Evolutionary conservation across 2,329 filamentous ascomycete genomes (phyloP).

Genomic region (Ustulina deusta): DNA sequence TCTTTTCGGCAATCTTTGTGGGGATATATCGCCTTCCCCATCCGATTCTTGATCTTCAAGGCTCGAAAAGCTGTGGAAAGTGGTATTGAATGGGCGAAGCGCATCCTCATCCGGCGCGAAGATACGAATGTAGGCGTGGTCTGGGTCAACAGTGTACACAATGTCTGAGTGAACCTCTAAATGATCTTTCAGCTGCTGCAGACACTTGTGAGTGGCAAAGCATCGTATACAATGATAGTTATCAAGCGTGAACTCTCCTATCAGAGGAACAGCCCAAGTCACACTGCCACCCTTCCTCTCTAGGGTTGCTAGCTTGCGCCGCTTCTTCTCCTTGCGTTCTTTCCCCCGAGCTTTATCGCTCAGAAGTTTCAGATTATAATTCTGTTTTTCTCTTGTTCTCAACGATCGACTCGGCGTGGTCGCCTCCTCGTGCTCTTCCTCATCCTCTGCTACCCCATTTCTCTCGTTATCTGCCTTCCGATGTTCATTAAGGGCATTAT

Average conservation of each 20-base stretch:
- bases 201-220: constrained; percentile 59
- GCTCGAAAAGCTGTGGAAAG: constrained; percentile 39
- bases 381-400: constrained; percentile 62
- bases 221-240: constrained; percentile 65
- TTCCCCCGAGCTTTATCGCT: constrained; percentile 69
- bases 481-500: constrained; percentile 43
- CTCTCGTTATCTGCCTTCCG: constrained; percentile 43
- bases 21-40: constrained; percentile 42
- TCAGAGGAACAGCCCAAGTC: constrained; percentile 60
- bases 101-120: constrained; percentile 46
- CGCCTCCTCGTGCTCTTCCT: constrained; percentile 62
- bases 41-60: constrained; percentile 48
- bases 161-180: constrained; percentile 62
- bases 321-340: constrained; percentile 59
- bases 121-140: constrained; percentile 46
- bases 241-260: constrained; percentile 60
- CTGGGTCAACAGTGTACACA: constrained; percentile 55
- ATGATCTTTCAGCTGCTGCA: constrained; percentile 63
- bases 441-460: constrained; percentile 45
- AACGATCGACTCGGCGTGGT: constrained; percentile 65
- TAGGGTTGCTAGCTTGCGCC: constrained; percentile 48
- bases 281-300: constrained; percentile 52
- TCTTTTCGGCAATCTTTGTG: constrained; percentile 42
- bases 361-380: constrained; percentile 70
- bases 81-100: constrained; percentile 42